phyloP scores from a whole-genome alignment of 495 filamentous ascomycete species.

The Penicillium samsonianum region DNA sequence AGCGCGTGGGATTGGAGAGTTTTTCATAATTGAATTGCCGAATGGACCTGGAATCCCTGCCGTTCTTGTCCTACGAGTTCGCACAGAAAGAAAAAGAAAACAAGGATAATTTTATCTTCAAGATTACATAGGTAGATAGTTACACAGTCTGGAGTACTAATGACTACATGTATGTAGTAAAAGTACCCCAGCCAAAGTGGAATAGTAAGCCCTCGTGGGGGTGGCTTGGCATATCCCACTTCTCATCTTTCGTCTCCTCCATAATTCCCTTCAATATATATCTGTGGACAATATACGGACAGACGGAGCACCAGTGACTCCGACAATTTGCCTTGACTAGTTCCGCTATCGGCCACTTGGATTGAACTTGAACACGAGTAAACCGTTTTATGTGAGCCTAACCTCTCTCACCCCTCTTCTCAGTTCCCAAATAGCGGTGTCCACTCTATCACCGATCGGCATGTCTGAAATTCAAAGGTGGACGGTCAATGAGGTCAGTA shows the following conservation, averaged over 20 bases:
- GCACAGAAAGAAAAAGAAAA: background rate
- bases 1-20: slow-evolving; percentile 4
- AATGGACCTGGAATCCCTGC: background rate
- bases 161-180: background rate
- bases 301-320: background rate
- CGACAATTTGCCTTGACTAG: background rate
- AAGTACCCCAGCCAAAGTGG: background rate
- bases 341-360: slow-evolving; percentile 22
- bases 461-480: slow-evolving; percentile 44
- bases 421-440: slow-evolving; percentile 26
- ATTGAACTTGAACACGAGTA: slow-evolving; percentile 13
- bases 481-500: slow-evolving; percentile 45
- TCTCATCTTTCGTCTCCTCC: background rate
- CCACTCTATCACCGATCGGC: slow-evolving; percentile 20
- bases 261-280: background rate
- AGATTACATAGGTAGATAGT: background rate
- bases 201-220: slow-evolving; percentile 1
- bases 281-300: background rate
- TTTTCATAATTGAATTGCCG: slow-evolving; percentile 4
- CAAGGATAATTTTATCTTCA: background rate
- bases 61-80: slow-evolving; percentile 13
- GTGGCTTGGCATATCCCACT: slow-evolving; percentile 18
- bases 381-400: slow-evolving; percentile 7
- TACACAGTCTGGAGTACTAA: background rate
- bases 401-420: slow-evolving; percentile 2